These are phyloP conservation scores for Talaromyces stipitatus DNA, from an alignment of 495 filamentous ascomycete genomes.

Conservation along the genomic window DNA sequence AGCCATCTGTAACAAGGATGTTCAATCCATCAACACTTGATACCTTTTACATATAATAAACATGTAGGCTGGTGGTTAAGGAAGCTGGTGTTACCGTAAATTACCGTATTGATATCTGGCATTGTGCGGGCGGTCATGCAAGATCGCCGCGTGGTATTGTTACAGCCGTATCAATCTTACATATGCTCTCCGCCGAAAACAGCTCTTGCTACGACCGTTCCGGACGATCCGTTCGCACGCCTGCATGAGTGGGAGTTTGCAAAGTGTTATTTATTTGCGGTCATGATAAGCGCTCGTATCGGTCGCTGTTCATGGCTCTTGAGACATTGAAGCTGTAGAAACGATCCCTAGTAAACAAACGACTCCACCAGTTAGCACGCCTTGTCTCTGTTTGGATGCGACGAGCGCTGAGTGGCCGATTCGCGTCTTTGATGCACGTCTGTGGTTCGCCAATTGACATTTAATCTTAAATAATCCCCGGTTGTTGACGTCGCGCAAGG, in stretches of 20 bases:
- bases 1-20: no score
- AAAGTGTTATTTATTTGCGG: not conserved
- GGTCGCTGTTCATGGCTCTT: no score
- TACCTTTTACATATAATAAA: not conserved
- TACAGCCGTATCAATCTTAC: not conserved
- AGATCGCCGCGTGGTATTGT: not conserved
- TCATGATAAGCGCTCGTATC: no score
- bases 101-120: not conserved
- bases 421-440: not conserved
- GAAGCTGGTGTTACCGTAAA: not conserved
- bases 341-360: not conserved
- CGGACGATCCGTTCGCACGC: not conserved
- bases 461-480: constrained; percentile 1
- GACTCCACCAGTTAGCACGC: not conserved
- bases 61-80: not conserved
- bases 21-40: no score
- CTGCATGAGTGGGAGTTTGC: not conserved
- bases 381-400: not conserved
- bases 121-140: not conserved
- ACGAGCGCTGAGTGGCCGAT: not conserved
- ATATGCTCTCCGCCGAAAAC: not conserved
- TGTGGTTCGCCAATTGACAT: constrained; percentile 10
- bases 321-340: not conserved
- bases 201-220: constrained; percentile 1
- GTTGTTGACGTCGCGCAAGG: not conserved